Conservation (phyloP, 139 green algal genomes). For the Chlorella sp. region DNA sequence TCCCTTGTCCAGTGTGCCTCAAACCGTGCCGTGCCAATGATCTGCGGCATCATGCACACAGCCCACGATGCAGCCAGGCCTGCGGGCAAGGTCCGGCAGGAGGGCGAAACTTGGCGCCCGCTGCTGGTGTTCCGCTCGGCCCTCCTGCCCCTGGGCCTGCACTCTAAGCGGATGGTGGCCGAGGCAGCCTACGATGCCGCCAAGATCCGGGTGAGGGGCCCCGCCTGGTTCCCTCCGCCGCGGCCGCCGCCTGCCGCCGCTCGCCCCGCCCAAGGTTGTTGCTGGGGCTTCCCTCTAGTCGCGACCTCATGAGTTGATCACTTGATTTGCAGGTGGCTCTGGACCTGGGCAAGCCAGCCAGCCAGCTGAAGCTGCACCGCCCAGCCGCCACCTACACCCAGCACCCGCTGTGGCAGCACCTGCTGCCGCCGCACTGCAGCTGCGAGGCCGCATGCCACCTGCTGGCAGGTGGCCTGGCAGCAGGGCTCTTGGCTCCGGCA, state of each 20-base stretch:
- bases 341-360: not conserved
- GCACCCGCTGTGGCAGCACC: not conserved
- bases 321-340: not conserved
- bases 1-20: no score
- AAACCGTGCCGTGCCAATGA: not conserved
- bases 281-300: no score
- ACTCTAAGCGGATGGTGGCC: not conserved
- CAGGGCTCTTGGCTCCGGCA: not conserved
- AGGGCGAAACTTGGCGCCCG: not conserved
- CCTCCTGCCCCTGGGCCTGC: not conserved
- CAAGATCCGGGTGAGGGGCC: not conserved
- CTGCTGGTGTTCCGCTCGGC: not conserved
- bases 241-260: no score
- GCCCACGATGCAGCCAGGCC: no score
- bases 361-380: slow-evolving; percentile 6
- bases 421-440: not conserved
- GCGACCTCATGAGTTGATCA: no score
- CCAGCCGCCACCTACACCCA: not conserved
- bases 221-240: no score
- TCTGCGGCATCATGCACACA: no score
- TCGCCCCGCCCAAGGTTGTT: no score
- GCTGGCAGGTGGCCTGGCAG: not conserved
- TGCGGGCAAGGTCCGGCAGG: not conserved
- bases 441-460: not conserved
- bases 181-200: not conserved